Percentiles rank a stretch among this genome's conserved stretches.
phyloP scores from a whole-genome alignment of 768 basidiomycete species.

The Phanerodontia chrysosporium region DNA sequence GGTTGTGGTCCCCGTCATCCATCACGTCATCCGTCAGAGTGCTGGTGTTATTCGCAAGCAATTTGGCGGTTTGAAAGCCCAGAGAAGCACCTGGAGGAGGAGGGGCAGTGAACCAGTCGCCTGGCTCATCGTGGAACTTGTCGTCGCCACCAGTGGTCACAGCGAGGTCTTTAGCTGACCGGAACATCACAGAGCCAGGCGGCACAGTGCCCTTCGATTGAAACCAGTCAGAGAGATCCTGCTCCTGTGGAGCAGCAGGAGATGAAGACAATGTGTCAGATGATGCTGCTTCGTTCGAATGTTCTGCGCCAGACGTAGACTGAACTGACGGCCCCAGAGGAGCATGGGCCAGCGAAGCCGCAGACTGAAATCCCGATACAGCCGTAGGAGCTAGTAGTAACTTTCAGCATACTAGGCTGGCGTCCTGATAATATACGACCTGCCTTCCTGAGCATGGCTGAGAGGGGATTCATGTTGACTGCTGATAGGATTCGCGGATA shows the following conservation, averaged over 20 bases:
- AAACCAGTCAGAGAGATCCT: slow-evolving; percentile 7
- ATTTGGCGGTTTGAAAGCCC: slow-evolving; percentile 15
- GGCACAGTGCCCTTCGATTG: slow-evolving; percentile 2
- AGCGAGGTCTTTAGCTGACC: slow-evolving; percentile 6
- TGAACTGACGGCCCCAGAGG: neutral
- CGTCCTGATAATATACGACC: no score
- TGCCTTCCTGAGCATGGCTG: no score
- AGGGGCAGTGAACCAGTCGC: slow-evolving; percentile 12
- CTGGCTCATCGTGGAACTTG: neutral
- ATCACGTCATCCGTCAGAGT: neutral
- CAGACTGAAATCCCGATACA: neutral
- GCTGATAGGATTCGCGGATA: no score
- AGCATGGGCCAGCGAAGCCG: slow-evolving; percentile 3
- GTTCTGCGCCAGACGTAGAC: slow-evolving; percentile 4
- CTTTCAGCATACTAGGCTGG: no score
- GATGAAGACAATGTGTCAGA: slow-evolving; percentile 10
- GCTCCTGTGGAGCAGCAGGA: slow-evolving; percentile 4
- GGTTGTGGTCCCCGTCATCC: neutral
- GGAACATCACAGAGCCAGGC: slow-evolving; percentile 1
- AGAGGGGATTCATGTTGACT: no score
- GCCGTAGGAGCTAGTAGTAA: neutral
- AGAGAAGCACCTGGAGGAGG: neutral
- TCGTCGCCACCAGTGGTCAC: neutral
- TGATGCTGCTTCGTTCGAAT: neutral
- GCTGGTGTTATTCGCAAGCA: neutral